Evolutionary conservation across 352 stramenopile genomes (phyloP).

Genomic region (Globisporangium heterothallicum): DNA sequence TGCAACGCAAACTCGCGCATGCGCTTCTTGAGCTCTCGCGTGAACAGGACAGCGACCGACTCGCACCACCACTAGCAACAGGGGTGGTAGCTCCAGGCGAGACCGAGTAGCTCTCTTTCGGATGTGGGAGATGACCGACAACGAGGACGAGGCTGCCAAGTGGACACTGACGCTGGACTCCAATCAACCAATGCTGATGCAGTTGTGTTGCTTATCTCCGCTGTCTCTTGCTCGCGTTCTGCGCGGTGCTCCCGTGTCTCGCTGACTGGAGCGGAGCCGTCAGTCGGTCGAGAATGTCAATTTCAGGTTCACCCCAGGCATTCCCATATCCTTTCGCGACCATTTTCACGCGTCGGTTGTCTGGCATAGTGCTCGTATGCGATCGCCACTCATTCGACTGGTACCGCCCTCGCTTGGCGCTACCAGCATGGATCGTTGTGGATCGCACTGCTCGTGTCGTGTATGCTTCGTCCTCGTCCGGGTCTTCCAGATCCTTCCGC

Average conservation of each 20-base stretch:
- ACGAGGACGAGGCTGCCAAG: no score
- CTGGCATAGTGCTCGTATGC: neutral
- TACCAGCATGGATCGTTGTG: neutral
- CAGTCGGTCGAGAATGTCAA: constrained; percentile 7
- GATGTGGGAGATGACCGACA: no score
- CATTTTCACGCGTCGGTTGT: neutral
- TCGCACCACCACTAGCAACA: constrained; percentile 32
- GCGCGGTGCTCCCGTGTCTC: neutral
- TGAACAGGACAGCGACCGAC: constrained; percentile 36
- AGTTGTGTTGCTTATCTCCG: constrained; percentile 2
- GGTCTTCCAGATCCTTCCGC: constrained; percentile 25
- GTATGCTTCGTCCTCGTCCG: constrained; percentile 12
- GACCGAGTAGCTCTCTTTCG: no score
- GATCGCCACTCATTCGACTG: neutral
- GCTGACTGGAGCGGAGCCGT: constrained; percentile 9
- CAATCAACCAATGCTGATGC: neutral
- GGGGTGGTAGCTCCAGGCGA: constrained; percentile 21
- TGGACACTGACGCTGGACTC: no score
- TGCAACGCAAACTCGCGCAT: constrained; percentile 30
- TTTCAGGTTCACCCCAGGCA: constrained; percentile 5
- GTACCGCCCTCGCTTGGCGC: neutral
- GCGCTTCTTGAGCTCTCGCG: constrained; percentile 36
- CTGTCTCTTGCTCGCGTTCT: constrained; percentile 8
- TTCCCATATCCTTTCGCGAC: no score
- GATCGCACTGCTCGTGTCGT: neutral